phyloP scores from a whole-genome alignment of 768 basidiomycete genomes.

The Rhodotorula taiwanensis region DNA sequence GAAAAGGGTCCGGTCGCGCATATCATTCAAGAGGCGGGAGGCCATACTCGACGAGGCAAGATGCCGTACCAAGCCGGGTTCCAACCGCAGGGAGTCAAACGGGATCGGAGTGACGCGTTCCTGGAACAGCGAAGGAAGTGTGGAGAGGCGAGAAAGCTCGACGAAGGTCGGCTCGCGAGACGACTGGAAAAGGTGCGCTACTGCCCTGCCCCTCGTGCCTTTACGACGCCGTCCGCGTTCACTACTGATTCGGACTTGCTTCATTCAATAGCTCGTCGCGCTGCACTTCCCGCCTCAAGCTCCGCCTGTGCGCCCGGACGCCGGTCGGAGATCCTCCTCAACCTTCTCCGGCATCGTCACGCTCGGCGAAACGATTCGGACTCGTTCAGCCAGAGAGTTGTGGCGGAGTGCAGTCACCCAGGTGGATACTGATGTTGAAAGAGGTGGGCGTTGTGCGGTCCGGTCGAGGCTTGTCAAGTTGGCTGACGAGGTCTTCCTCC shows the following conservation, averaged over 20 bases:
- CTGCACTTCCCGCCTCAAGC: slow-evolving; percentile 27
- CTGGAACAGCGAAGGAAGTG: slow-evolving; percentile 45
- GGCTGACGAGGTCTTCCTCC: too few species aligned
- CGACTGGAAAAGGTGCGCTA: slow-evolving; percentile 81
- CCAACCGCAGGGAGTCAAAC: slow-evolving; percentile 79
- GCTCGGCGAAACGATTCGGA: slow-evolving; percentile 52
- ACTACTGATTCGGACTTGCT: too few species aligned
- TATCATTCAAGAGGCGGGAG: neutral
- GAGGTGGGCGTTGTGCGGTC: slow-evolving; percentile 56
- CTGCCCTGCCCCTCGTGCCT: slow-evolving; percentile 35
- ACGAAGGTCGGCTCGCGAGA: slow-evolving; percentile 75
- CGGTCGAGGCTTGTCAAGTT: too few species aligned
- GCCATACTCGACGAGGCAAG: neutral
- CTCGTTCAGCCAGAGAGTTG: slow-evolving; percentile 60
- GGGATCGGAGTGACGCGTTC: slow-evolving; percentile 77
- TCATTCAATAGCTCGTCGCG: slow-evolving; percentile 18
- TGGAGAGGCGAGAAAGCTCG: slow-evolving; percentile 56
- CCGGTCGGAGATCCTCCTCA: neutral
- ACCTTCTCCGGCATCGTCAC: slow-evolving; percentile 69
- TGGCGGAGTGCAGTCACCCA: slow-evolving; percentile 59
- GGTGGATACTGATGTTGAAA: slow-evolving; percentile 56
- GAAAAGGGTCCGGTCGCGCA: neutral
- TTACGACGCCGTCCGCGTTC: too few species aligned
- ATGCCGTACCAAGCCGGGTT: slow-evolving; percentile 75
- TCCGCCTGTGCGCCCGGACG: slow-evolving; percentile 34